Base-by-base conservation (phyloP, 2,329 filamentous ascomycete genomes). In the Pseudocercospora macadamiae region DNA sequence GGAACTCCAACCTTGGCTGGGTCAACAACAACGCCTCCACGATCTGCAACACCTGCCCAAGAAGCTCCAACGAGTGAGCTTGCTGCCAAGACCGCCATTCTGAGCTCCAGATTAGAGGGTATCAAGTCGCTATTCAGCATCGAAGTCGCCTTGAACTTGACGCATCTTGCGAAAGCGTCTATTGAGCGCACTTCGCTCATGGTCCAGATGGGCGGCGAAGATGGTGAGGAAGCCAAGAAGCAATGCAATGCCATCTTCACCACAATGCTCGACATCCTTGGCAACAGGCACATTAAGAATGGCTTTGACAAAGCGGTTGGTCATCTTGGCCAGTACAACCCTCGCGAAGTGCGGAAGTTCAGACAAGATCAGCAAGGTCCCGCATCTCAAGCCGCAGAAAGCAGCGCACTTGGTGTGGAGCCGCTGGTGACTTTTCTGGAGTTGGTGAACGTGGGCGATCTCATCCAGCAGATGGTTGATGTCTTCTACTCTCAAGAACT, bases 391-490 rank as follows among this genome's bases (percentile, higher is more conserved):
- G 18, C 23, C 6, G 47, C 36, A n/a, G 61, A 36, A 5, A 42
- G 54, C 4, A 57, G 45, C 14, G 37, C 59, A 10, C 57, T 55
- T 9, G 90, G 90, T 0, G 93, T 97, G 6, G 91, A 92, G 55
- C 95, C 95, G 1, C 83, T 99, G 3, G 92, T 97, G 45, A 97
- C 91, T 0, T 99, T 99, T 70, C 86, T 99, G 61, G 95, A 99
- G 76, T 84, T 99, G 25, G 95, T 99, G 73, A 99, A 99, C 71
- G 93, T 99, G 0, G 95, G 95, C 59, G 95, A 99, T 73, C 82
- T 99, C 58, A 99, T 99, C 68, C 91, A 96, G 60, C 95, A 99
- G 74, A 99, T 99, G 95, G 86, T 99, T 59, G 95, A 99, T 72
- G 92, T 99, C 30, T 99, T 99, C 73, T 99, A 96, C 76, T 90